Evolutionary conservation across 495 filamentous ascomycete species (phyloP).

Genomic region (Podospora comata): DNA sequence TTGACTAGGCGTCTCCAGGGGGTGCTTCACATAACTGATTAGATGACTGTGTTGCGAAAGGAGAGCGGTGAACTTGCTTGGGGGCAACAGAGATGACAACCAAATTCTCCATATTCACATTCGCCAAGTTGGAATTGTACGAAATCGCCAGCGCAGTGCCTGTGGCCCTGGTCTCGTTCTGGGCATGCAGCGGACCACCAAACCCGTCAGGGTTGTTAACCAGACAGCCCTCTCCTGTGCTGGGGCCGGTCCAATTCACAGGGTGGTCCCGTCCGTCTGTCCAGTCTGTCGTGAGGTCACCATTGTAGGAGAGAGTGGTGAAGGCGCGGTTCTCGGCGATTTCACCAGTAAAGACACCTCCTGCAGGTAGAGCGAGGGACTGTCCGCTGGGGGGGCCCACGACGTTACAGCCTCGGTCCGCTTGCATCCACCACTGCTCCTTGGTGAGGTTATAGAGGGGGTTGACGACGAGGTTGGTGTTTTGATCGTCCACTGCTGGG

Average conservation of each 20-base stretch:
- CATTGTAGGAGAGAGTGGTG: conserved; percentile 49
- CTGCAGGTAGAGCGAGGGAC: conserved; percentile 52
- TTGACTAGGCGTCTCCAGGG: conserved; percentile 50
- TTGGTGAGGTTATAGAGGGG: conserved; percentile 45
- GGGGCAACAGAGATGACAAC: conserved; percentile 47
- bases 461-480: conserved; percentile 43
- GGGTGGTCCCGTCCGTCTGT: conserved; percentile 48
- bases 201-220: conserved; percentile 27
- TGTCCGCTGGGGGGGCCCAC: conserved; percentile 42
- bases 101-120: conserved; percentile 52
- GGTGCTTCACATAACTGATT: conserved; percentile 29
- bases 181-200: conserved; percentile 46
- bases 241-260: conserved; percentile 45
- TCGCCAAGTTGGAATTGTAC: conserved; percentile 45
- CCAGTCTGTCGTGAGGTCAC: conserved; percentile 41
- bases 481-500: conserved; percentile 34
- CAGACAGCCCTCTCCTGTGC: conserved; percentile 25
- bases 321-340: conserved; percentile 51
- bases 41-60: not conserved
- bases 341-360: conserved; percentile 51
- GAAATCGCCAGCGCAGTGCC: conserved; percentile 56
- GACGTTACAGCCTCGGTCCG: conserved; percentile 46
- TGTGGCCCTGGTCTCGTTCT: conserved; percentile 42
- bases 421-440: conserved; percentile 52
- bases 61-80: not conserved